Evolutionary conservation across 2,329 filamentous ascomycete genomes (phyloP).

Genomic region (Fusarium chaquense): DNA sequence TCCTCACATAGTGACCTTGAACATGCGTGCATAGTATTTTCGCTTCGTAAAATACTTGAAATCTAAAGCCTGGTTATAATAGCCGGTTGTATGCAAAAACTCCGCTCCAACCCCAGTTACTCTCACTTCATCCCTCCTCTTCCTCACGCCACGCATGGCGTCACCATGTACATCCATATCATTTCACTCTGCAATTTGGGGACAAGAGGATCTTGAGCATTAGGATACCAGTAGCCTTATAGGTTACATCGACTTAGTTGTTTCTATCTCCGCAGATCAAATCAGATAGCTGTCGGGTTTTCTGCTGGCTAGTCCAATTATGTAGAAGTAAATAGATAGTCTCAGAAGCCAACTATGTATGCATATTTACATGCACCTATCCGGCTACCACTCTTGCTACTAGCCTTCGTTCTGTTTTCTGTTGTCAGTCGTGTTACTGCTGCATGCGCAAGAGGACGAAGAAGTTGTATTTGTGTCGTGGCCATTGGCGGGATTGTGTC

Average conservation of each 20-base stretch:
- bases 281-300: not conserved
- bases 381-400: not conserved
- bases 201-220: not conserved
- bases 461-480: conserved; percentile 7
- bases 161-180: conserved; percentile 16
- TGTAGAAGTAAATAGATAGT: not conserved
- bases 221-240: too few relatives aligned
- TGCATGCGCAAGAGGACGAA: not conserved
- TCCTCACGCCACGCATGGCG: conserved; percentile 27
- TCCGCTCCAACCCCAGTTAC: not conserved
- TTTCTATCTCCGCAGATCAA: not conserved
- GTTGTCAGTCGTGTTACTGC: not conserved
- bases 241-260: not conserved
- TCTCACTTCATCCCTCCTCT: not conserved
- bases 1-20: not conserved
- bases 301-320: not conserved
- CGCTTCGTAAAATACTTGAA: not conserved
- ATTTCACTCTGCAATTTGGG: not conserved
- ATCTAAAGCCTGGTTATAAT: not conserved
- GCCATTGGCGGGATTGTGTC: conserved; percentile 20
- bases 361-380: not conserved
- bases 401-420: not conserved
- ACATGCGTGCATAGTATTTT: not conserved
- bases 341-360: not conserved
- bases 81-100: not conserved